These are phyloP conservation scores for Nicotiana paniculata DNA, from an alignment of 257 asterid species.

Conservation along the genomic window DNA sequence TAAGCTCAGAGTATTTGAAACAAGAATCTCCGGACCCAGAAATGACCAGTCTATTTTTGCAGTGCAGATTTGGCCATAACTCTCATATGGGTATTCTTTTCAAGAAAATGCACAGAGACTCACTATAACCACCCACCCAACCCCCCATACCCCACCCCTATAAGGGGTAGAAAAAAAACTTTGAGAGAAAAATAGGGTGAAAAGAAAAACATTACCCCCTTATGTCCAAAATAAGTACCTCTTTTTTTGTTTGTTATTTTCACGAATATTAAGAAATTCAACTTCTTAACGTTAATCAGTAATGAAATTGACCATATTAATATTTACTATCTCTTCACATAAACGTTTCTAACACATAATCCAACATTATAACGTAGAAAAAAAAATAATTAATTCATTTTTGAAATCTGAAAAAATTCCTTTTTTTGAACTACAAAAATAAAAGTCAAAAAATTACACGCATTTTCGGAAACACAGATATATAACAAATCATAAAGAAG, in stretches of 20 bases:
- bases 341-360: too few species aligned
- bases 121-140: not conserved
- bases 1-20: constrained; percentile 23
- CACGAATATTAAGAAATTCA: too few species aligned
- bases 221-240: too few species aligned
- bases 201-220: constrained; percentile 10
- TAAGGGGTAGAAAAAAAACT: not conserved
- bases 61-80: constrained; percentile 11
- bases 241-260: too few species aligned
- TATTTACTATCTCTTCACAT: too few species aligned
- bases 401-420: too few species aligned
- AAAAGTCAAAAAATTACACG: too few species aligned
- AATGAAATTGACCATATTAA: too few species aligned
- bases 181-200: not conserved
- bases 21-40: constrained; percentile 22
- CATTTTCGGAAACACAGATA: constrained; percentile 13
- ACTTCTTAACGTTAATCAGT: too few species aligned
- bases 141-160: not conserved
- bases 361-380: too few species aligned
- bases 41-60: constrained; percentile 21
- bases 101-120: not conserved
- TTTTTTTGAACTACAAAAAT: too few species aligned
- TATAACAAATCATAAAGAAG: constrained; percentile 22
- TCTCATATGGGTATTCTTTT: constrained; percentile 12
- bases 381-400: too few species aligned